Base-by-base conservation (phyloP, 2,329 filamentous ascomycete species). In the Sordariomycetes sp. region DNA sequence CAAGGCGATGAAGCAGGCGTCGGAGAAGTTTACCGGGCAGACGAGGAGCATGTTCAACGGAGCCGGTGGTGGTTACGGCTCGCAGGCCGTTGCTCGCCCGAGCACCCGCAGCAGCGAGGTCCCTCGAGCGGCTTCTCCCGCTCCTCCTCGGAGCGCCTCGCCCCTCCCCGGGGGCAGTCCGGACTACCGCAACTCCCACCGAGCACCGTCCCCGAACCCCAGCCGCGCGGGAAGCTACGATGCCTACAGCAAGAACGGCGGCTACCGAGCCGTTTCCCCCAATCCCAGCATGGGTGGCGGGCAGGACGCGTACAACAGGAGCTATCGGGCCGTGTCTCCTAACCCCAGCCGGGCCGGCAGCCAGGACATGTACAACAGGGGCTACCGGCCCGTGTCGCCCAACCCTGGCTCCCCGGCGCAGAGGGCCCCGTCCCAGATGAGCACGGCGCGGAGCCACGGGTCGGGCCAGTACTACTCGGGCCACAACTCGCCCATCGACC, bases 1-100 rank as follows among this genome's bases (percentile, higher is more conserved):
- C 3, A 89, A 87, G 61, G 89, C 94, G 53, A 99, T 99, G 95
- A 89, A 96, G 66, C 89, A 95, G 69, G 89, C 91, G 3, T 94
- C 90, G 0, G 87, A 95, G 64, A 90, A 90, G 69, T 96, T 92
- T 65, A 83, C 87, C 24, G 82, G 85, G 52, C 88, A 96, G 69
- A 89, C 89, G 2, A 82, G 89, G 51, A 90, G 80, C 65, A 85
- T 96, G 74, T 94, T 95, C 69, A 25, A 51, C 1, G 67, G 66
- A 17, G 73, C 70, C 1, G 65, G 72, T 35, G 62, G 72, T 35
- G 62, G 65, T 54, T 39, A 57, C 39, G 55, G 55, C 17, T 17
- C 55, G 48, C 69, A 73, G 5, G 65, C 70, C 13, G 74, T 72
- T 45, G 77, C 84, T 25, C 78, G 83, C 13, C 78, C 84, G 2